A percentile compares a stretch with the other conserved stretches of the same genome.
Conservation (phyloP, 2,329 filamentous ascomycete genomes). For the Zalaria obscura region DNA sequence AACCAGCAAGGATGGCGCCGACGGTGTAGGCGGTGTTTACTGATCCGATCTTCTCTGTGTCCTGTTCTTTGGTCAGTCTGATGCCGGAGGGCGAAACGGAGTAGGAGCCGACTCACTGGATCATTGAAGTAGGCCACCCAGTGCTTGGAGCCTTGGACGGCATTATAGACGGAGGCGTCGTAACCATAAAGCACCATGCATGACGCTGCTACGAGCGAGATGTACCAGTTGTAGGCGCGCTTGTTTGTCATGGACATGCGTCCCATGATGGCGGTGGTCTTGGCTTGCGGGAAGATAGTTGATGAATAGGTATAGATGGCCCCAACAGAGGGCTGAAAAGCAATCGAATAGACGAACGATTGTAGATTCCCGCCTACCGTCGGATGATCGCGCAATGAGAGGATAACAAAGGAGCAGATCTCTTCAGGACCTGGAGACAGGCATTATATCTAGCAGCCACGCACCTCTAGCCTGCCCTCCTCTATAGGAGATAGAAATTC, state of each 20-base stretch:
- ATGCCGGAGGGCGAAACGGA: neutral
- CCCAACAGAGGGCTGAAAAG: too few relatives aligned
- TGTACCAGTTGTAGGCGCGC: constrained; percentile 42
- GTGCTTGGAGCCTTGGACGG: constrained; percentile 51
- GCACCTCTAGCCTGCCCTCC: too few relatives aligned
- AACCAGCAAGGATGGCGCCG: constrained; percentile 54
- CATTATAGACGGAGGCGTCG: constrained; percentile 61
- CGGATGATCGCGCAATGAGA: too few relatives aligned
- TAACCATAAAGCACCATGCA: constrained; percentile 67
- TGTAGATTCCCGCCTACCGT: too few relatives aligned
- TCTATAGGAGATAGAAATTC: too few relatives aligned
- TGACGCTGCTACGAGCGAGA: constrained; percentile 54
- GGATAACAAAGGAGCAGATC: too few relatives aligned
- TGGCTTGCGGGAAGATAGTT: too few relatives aligned
- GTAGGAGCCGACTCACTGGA: constrained; percentile 12
- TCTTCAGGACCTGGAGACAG: too few relatives aligned
- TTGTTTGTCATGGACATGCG: constrained; percentile 14
- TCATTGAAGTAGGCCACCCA: constrained; percentile 51
- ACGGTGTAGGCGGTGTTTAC: constrained; percentile 60
- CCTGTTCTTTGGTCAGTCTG: constrained; percentile 3
- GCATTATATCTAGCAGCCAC: too few relatives aligned
- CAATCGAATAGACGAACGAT: too few relatives aligned
- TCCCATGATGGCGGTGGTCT: neutral
- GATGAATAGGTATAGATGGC: too few relatives aligned
- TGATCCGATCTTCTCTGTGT: constrained; percentile 34